phyloP scores from a whole-genome alignment of 352 stramenopile genomes.

The Thalassiosira ordinaria region DNA sequence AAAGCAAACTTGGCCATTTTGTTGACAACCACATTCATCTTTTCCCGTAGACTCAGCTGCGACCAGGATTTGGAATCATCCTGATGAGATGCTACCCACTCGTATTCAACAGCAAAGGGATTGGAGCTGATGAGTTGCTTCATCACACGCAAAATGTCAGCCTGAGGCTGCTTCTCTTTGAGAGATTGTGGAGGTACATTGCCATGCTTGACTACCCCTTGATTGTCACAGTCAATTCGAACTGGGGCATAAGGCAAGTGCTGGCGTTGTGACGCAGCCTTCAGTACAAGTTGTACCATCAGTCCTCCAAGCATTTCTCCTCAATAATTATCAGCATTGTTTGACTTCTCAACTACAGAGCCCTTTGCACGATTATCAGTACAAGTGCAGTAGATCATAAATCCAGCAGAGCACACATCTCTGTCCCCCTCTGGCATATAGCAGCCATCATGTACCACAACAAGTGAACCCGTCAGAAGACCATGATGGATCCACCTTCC shows the following conservation, averaged over 20 bases:
- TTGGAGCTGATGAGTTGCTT: not conserved
- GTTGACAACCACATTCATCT: conserved; percentile 38
- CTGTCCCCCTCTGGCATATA: conserved; percentile 4
- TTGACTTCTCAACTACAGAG: not conserved
- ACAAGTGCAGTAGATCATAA: conserved; percentile 2
- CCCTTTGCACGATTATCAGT: not conserved
- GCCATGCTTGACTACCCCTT: conserved; percentile 36
- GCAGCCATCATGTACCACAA: conserved; percentile 27
- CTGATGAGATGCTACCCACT: conserved; percentile 35
- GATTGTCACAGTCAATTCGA: conserved; percentile 37
- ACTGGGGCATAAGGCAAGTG: not conserved
- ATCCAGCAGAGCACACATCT: conserved; percentile 4
- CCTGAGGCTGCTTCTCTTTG: conserved; percentile 28
- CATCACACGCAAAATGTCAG: conserved; percentile 34
- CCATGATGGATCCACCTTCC: conserved; percentile 20
- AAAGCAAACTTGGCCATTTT: conserved; percentile 23
- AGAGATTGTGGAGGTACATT: not conserved
- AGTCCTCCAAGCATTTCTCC: conserved; percentile 20
- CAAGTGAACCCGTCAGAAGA: conserved; percentile 8
- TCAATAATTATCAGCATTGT: conserved; percentile 19
- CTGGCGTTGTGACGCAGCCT: not conserved
- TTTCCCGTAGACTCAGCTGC: conserved; percentile 3
- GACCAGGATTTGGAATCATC: conserved; percentile 9
- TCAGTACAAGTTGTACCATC: conserved; percentile 19
- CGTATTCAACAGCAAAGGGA: not conserved